Conservation (phyloP, 495 filamentous ascomycete genomes). For the Penicillium pulvis region DNA sequence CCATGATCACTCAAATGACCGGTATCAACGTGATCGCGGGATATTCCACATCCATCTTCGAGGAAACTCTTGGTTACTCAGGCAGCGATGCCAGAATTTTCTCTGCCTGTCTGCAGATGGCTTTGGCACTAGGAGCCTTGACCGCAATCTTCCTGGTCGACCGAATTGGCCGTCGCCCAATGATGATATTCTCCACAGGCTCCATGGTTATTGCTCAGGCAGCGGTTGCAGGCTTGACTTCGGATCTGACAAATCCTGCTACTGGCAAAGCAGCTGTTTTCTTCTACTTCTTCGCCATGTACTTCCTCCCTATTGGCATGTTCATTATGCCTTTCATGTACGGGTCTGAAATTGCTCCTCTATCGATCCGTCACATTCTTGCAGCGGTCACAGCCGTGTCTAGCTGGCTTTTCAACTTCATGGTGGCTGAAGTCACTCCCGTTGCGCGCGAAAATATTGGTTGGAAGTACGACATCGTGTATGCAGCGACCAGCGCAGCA, state of each 20-base stretch:
- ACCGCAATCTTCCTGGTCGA: constrained; percentile 23
- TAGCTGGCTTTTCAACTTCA: constrained; percentile 42
- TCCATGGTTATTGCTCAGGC: constrained; percentile 62
- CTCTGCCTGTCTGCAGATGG: constrained; percentile 22
- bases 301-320: constrained; percentile 53
- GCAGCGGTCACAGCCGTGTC: constrained; percentile 45
- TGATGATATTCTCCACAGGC: constrained; percentile 61
- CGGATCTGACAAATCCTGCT: constrained; percentile 24
- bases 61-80: constrained; percentile 17
- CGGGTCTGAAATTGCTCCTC: constrained; percentile 52
- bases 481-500: constrained; percentile 16
- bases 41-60: constrained; percentile 25
- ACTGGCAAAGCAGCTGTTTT: constrained; percentile 34
- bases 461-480: constrained; percentile 26
- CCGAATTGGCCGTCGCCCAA: constrained; percentile 31
- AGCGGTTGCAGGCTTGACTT: constrained; percentile 46
- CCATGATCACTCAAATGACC: constrained; percentile 23
- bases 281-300: constrained; percentile 56
- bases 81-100: constrained; percentile 18
- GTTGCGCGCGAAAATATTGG: constrained; percentile 18
- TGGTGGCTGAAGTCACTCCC: constrained; percentile 26
- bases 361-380: constrained; percentile 48
- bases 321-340: constrained; percentile 55
- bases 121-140: constrained; percentile 19
- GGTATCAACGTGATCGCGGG: constrained; percentile 28